phyloP scores from a whole-genome alignment of 2,329 filamentous ascomycete genomes.

The Arthroderma sp. region DNA sequence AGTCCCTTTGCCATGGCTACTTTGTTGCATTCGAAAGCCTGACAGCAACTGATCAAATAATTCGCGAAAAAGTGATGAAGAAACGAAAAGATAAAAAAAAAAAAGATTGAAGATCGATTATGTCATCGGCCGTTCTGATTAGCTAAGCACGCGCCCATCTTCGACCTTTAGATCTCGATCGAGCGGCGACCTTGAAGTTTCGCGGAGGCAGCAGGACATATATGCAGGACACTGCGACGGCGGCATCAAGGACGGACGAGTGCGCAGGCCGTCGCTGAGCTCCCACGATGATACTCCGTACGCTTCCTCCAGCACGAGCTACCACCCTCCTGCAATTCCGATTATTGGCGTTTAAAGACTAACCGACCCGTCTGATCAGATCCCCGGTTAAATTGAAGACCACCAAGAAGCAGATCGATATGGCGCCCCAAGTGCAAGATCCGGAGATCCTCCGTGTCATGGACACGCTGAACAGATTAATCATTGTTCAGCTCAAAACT shows the following conservation, averaged over 20 bases:
- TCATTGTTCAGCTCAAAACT: constrained; percentile 58
- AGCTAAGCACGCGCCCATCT: not conserved
- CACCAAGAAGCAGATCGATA: constrained; percentile 10
- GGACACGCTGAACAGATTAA: constrained; percentile 42
- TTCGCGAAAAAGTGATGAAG: not conserved
- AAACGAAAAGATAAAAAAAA: not conserved
- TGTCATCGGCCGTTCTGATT: not conserved
- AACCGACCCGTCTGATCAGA: not conserved
- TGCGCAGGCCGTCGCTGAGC: not conserved
- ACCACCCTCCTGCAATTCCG: not conserved
- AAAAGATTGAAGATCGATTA: not conserved
- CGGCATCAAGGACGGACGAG: not conserved
- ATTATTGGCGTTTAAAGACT: not conserved
- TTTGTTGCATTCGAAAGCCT: not conserved
- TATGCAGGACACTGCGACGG: not conserved
- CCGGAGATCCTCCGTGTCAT: constrained; percentile 33
- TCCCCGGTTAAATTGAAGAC: not conserved
- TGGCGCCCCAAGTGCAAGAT: constrained; percentile 29
- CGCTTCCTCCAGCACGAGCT: not conserved
- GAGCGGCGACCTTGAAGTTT: not conserved
- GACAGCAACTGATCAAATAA: not conserved
- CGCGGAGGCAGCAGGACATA: not conserved
- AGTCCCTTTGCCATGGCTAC: constrained; percentile 70
- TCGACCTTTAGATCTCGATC: not conserved
- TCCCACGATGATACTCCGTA: not conserved